Base-by-base conservation (phyloP, 192 early-diverging fungal species). In the Linnemannia elongata region DNA sequence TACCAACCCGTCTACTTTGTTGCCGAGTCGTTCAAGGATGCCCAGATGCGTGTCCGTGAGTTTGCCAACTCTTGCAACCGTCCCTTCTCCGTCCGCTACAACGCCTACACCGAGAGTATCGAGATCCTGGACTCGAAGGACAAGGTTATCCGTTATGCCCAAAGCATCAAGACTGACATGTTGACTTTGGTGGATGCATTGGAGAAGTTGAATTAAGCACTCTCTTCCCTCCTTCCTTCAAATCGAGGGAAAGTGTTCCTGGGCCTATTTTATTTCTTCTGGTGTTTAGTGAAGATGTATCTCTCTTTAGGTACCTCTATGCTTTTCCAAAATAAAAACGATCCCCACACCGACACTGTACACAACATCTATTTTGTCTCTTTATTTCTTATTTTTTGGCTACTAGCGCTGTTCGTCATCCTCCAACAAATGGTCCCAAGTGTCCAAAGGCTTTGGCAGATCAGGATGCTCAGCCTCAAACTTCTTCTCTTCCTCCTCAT, bases 1-100 rank as follows among this genome's bases (percentile, higher is more conserved):
- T 99, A 95, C 93, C 98, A 99, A 90, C 96, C 97, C 24, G 92
- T 92, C 22, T 99, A 99, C 88, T 99, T 97, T 94, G 96, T 99
- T 6, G 97, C 97, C 2, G 96, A 97, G 18, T 96, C 94, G 55
- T 99, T 99, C 92, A 95, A 94, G 82, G 96, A 97, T 88, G 97
- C 97, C 41, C 97, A 97, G 88, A 93, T 94, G 78, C 94, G 97
- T 82, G 94, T 99, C 69, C 94, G 96, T 42, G 95, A 97, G 77
- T 97, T 95, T 88, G 96, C 97, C 78, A 85, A 90, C 27, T 89
- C 85, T 7, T 91, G 96, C 88, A 90, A 94, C 36, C 94, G 98
- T 9, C 97, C 97, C 27, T 99, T 98, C 91, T 94, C 94, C 57
- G 94, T 97, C 52, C 93, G 95, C 45, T 98, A 99, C 92, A 96